Evolutionary conservation across 164 flowering plant genomes (phyloP).

Genomic region (Magnolia kwangsiensis): DNA sequence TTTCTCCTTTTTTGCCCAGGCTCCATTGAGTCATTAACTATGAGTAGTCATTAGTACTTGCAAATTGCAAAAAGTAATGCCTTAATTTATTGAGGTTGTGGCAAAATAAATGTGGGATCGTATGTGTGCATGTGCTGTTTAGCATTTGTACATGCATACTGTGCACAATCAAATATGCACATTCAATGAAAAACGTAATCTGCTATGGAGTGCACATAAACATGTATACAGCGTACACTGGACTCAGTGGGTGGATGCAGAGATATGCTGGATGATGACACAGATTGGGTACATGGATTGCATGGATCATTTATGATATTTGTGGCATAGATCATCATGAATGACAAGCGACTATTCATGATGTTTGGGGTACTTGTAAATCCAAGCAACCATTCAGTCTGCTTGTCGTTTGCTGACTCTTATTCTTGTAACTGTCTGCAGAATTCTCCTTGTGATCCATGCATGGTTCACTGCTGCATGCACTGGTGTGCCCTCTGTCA

Average conservation of each 20-base stretch:
- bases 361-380: neutral
- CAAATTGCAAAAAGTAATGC: too few species aligned
- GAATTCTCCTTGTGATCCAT: conserved; percentile 97
- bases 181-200: neutral
- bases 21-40: too few species aligned
- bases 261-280: neutral
- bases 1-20: too few species aligned
- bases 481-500: conserved; percentile 97
- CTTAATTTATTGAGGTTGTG: too few species aligned
- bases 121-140: too few species aligned
- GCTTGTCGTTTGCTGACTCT: neutral
- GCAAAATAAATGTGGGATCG: too few species aligned
- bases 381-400: too few species aligned
- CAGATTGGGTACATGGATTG: neutral
- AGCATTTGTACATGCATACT: too few species aligned
- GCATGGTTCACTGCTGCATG: conserved; percentile 88
- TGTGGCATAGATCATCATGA: neutral
- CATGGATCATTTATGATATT: neutral
- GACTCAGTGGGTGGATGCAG: neutral
- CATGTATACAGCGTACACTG: neutral
- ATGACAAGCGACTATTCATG: neutral
- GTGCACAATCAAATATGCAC: neutral
- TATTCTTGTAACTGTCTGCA: conserved; percentile 22
- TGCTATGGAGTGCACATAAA: neutral
- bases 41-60: too few species aligned